Evolutionary conservation across 2,329 filamentous ascomycete species (phyloP), one percentile per base, ranked within the genome.

Genomic region (Colletotrichum tanaceti): DNA sequence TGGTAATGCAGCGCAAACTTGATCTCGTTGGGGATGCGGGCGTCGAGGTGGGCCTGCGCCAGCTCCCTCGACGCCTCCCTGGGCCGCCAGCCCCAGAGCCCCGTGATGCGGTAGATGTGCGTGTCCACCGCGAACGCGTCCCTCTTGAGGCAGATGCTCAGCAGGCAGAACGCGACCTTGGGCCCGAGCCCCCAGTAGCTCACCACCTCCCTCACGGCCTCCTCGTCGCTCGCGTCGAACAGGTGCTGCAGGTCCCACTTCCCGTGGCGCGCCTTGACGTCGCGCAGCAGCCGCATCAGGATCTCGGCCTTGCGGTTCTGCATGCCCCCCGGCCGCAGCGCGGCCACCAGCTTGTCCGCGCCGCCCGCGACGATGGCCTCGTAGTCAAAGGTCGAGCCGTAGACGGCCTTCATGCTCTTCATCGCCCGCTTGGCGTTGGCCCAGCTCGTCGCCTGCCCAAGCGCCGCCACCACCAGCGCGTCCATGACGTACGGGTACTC

Each of bases 291-390:
- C 22, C 41, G 20, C 64, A 58, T 63, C 18, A 63, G 44, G 9
- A 63, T 63, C 53, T 67, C 63, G 11, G 65, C 4, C 28, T 67
- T 63, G 35, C 53, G 58, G 16, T 58, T 67, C 46, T 67, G 65
- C 58, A 58, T 58, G 18, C 65, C 58, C 5, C 53, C 65, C 2
- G 65, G 65, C 14, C 47, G 20, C 10, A 67, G 52, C 4, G 58
- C 65, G 22, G 53, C 44, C 6, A 35, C 24, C 24, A 67, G 20
- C 53, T 63, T 63, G 7, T 63, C 53, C n/a, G 54, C 46, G 20
- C 65, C 53, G 14, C 58, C 65, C 10, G 63, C 44, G 20, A 50
- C 52, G 4, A 67, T 67, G 2, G n/a, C 16, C 11, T 58, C 58
- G 28, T 58, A 63, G n/a, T 61, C 57, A 13, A 58, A 63, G 3